These are phyloP conservation scores for Kuraishia molischiana DNA, from an alignment of 805 yeast species.

Conservation along the genomic window DNA sequence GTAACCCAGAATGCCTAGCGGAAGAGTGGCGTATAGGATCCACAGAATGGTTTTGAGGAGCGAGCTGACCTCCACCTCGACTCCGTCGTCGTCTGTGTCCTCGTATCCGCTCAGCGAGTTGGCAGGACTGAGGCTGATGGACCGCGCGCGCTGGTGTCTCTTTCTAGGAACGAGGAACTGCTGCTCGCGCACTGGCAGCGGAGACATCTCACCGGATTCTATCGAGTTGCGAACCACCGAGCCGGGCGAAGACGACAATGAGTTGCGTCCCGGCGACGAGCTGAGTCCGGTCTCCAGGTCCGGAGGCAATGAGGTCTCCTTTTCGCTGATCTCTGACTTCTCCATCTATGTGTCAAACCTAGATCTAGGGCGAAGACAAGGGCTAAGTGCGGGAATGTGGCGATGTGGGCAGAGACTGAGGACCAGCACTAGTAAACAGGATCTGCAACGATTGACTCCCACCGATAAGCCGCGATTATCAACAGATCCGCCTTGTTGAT, in stretches of 20 bases:
- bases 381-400: no score
- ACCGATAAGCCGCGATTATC: no score
- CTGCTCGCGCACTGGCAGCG: neutral
- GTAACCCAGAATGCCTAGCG: conserved; percentile 8
- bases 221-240: no score
- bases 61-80: neutral
- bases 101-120: no score
- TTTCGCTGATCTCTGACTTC: neutral
- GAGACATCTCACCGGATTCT: neutral
- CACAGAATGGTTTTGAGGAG: conserved; percentile 6
- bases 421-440: no score
- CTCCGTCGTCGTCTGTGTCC: neutral
- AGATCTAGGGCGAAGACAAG: no score
- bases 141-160: neutral
- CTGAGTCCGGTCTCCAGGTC: neutral
- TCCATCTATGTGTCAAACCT: neutral
- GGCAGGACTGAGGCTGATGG: neutral
- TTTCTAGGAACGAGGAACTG: neutral
- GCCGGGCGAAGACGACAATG: neutral
- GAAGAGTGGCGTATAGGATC: conserved; percentile 12
- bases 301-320: neutral
- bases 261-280: neutral
- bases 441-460: no score
- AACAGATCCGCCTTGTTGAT: no score
- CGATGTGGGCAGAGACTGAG: no score